phyloP scores from a whole-genome alignment of 768 basidiomycete species.

The Pisolithus tinctorius region DNA sequence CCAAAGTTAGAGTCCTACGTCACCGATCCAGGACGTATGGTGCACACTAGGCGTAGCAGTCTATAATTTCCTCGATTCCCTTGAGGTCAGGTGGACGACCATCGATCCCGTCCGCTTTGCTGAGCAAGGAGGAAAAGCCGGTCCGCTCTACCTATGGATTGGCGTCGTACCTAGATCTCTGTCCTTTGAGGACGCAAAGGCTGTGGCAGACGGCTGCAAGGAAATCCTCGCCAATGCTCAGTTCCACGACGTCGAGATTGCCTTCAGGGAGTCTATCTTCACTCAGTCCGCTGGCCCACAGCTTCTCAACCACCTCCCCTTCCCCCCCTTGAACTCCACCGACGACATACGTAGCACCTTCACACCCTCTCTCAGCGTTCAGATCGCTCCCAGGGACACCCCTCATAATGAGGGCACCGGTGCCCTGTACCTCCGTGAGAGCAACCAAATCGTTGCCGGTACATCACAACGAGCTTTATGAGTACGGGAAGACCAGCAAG shows the following conservation, averaged over 20 bases:
- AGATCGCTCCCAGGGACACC: conserved; percentile 11
- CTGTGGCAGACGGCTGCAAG: conserved; percentile 18
- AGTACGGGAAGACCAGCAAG: no score
- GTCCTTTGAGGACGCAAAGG: conserved; percentile 19
- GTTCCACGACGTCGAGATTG: conserved; percentile 29
- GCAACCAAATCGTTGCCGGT: no score
- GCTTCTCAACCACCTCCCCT: conserved; percentile 10
- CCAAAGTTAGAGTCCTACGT: conserved; percentile 6
- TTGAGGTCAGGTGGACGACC: conserved; percentile 21
- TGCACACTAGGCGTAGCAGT: conserved; percentile 14
- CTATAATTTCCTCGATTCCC: conserved; percentile 20
- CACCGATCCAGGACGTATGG: conserved; percentile 20
- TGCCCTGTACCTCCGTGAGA: neutral
- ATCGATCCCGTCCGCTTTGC: conserved; percentile 29
- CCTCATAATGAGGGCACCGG: neutral
- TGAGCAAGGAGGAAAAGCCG: conserved; percentile 16
- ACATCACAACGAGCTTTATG: no score
- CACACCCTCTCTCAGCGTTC: conserved; percentile 23
- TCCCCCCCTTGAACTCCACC: conserved; percentile 10
- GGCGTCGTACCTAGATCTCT: conserved; percentile 28
- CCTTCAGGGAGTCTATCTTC: conserved; percentile 25
- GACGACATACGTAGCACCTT: conserved; percentile 16
- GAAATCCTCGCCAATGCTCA: conserved; percentile 20
- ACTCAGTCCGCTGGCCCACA: conserved; percentile 10
- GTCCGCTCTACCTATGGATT: conserved; percentile 22